Percentiles rank a stretch among this genome's conserved stretches.
Evolutionary conservation across 1,139 yeast species (phyloP).

Genomic region (Candida sp.): DNA sequence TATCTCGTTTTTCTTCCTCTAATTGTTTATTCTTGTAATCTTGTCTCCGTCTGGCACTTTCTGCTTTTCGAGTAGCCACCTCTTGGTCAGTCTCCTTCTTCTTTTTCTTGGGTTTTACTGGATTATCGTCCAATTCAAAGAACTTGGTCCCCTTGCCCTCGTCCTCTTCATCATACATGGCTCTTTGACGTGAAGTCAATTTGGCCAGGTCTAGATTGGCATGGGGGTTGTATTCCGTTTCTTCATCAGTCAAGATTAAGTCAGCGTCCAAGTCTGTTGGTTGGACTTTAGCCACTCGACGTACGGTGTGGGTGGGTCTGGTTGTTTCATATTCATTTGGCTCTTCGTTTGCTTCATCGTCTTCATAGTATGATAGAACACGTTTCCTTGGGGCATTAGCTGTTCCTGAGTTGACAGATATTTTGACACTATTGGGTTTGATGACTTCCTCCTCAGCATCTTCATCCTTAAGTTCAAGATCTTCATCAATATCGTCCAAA

Average conservation of each 20-base stretch:
- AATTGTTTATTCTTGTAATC: constrained; percentile 78
- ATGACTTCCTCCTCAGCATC: constrained; percentile 19
- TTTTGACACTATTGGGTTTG: constrained; percentile 4
- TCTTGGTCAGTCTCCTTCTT: constrained; percentile 79
- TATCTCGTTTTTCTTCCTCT: constrained; percentile 92
- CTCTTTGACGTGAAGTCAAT: constrained; percentile 63
- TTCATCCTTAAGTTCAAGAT: constrained; percentile 29
- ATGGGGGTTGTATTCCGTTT: constrained; percentile 38
- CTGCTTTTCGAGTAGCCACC: constrained; percentile 76
- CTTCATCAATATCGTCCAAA: constrained; percentile 41
- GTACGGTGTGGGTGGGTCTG: neutral
- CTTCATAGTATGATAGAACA: constrained; percentile 30
- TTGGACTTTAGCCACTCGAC: constrained; percentile 7
- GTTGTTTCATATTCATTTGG: constrained; percentile 7
- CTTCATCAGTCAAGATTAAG: constrained; percentile 41
- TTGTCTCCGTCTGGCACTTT: constrained; percentile 83
- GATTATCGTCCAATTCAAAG: constrained; percentile 20
- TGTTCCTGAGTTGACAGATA: constrained; percentile 1
- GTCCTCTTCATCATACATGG: constrained; percentile 37
- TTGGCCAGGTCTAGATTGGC: constrained; percentile 47
- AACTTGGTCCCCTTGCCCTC: constrained; percentile 13
- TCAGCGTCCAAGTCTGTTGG: constrained; percentile 36
- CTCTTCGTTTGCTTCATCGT: constrained; percentile 27
- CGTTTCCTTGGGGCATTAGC: constrained; percentile 20
- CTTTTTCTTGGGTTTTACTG: constrained; percentile 24